Conservation (phyloP, 2,329 filamentous ascomycete species). For the Colletotrichum tropicicola region DNA sequence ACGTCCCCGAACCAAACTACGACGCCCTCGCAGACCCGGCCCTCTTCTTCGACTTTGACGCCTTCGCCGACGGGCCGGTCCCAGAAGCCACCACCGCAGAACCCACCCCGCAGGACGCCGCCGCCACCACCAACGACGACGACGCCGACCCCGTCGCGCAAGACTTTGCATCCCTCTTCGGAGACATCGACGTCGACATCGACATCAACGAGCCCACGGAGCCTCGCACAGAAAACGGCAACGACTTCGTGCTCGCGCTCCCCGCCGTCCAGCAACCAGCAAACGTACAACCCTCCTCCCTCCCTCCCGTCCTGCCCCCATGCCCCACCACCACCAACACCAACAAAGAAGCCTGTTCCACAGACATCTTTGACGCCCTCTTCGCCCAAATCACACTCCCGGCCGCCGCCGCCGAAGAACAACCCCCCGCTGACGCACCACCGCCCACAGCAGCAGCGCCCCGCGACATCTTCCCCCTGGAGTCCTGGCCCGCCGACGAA, state of each 20-base stretch:
- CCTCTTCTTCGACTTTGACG: conserved; percentile 12
- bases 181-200: background rate
- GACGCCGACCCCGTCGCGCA: background rate
- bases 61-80: conserved; percentile 4
- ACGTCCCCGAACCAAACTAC: background rate
- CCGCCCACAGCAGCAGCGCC: background rate
- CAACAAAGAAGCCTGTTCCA: conserved; percentile 7
- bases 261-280: background rate
- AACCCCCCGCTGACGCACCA: background rate
- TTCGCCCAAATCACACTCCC: background rate
- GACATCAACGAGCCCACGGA: background rate
- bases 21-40: background rate
- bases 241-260: background rate
- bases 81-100: background rate
- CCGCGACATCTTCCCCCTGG: background rate
- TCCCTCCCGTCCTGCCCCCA: background rate
- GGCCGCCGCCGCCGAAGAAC: background rate
- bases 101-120: background rate
- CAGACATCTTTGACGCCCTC: background rate
- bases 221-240: background rate
- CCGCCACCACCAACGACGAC: background rate
- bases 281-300: background rate
- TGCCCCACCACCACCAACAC: too few relatives aligned
- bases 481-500: background rate
- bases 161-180: background rate